Conservation (phyloP, 345 rosid species). For the Salix suchowensis region DNA sequence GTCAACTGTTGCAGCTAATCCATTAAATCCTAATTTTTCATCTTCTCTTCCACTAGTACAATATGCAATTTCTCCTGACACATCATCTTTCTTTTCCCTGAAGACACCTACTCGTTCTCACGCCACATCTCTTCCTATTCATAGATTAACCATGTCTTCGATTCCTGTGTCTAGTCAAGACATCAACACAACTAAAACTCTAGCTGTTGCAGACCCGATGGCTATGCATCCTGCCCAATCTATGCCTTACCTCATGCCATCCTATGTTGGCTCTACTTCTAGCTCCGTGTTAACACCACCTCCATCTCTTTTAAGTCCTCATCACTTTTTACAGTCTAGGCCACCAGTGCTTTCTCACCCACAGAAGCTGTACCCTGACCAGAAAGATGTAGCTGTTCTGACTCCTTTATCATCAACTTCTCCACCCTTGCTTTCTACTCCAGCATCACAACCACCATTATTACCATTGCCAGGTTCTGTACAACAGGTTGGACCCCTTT, state of each 20-base stretch:
- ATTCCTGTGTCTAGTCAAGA: constrained; percentile 17
- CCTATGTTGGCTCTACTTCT: constrained; percentile 15
- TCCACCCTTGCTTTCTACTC: constrained; percentile 8
- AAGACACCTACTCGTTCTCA: constrained; percentile 7
- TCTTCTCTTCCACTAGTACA: constrained; percentile 7
- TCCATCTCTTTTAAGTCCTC: constrained; percentile 17
- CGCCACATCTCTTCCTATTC: constrained; percentile 8
- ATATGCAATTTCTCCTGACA: constrained; percentile 3
- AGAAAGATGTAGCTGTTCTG: constrained; percentile 12
- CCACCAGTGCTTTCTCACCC: constrained; percentile 16
- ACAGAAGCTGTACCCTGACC: constrained; percentile 13
- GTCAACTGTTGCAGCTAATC: constrained; percentile 9
- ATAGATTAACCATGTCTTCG: constrained; percentile 2
- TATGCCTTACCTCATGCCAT: constrained; percentile 5
- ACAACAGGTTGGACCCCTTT: constrained; percentile 19
- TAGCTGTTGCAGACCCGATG: constrained; percentile 8
- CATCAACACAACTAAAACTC: constrained; percentile 12
- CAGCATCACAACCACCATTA: constrained; percentile 28
- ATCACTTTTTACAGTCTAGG: constrained; percentile 20
- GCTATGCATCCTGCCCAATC: constrained; percentile 8
- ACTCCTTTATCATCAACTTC: constrained; percentile 11
- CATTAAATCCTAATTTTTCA: constrained; percentile 5
- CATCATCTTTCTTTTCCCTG: constrained; percentile 6
- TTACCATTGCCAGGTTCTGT: constrained; percentile 33
- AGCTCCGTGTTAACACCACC: constrained; percentile 21